Evolutionary conservation across 441 rosid genomes (phyloP), one percentile per base, ranked within the genome.

Genomic region (Erodium moschatum): DNA sequence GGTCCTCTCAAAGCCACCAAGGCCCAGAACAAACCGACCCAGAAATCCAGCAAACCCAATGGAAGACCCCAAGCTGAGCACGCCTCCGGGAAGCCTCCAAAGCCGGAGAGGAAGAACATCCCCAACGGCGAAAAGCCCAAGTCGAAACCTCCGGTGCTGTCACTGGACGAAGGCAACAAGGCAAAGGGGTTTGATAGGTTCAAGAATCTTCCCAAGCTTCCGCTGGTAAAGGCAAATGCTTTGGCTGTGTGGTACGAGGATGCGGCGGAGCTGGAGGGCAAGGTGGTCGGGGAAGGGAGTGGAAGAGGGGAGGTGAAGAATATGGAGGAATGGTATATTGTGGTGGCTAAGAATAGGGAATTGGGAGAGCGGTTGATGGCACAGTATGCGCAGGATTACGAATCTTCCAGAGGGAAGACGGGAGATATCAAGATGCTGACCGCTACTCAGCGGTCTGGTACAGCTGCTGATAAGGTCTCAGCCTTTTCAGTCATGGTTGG

Each of bases 371-470:
- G 90, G 61, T 69, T 94, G 83, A 76, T 91, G 83, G 81, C 86
- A 86, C 97, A 89, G 78, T 93, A 84, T 73, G 78, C 77, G 0
- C 77, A 76, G 68, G 98, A 91, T 33, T 93, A 86, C 58, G 89
- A 83, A 31, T 69, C 75, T 0, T 82, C 89, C 2, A 81, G 89
- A 77, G 96, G 96, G 69, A 84, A 85, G 71, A 80, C 75, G 48
- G 93, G 93, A 61, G 97, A 91, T 67, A 86, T 91, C 81, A 93
- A 91, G 82, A 89, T 88, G 97, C 76, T 91, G 5, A 71, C 77
- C 6, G 84, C 93, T 16, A 88, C 95, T 1, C 97, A 89, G 75
- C 85, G 91, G 83, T 86, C 97, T 5, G 96, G 98, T 67, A 93
- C 98, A 16, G 93, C 87, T 1, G 80, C 95, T 62, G 97, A 93